Base-by-base conservation (phyloP, 352 stramenopile species). In the Pythium sukuiense region DNA sequence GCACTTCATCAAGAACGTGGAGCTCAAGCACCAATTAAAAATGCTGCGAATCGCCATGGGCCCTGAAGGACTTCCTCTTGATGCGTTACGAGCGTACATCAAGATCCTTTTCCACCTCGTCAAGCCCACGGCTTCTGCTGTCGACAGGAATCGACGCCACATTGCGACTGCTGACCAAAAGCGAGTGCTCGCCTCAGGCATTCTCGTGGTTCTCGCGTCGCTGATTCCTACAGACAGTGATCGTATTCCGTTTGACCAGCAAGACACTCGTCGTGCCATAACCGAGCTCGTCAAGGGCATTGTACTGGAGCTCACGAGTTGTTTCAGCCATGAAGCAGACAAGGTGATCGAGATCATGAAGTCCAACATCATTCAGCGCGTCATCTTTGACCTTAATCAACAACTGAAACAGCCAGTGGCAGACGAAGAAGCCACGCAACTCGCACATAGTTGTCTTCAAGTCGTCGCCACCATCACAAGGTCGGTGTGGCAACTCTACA, bases 1-100 rank as follows among this genome's bases (percentile, higher is more conserved):
- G 79, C 81, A 91, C 30, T 70, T 89, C 35, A 76, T 91, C 52
- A 91, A 91, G 65, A 81, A 84, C 35, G 61, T 92, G 2, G 83
- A 92, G 37, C 67, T 94, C 6, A 80, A 75, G 0, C 79, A 89
- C 54, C 83, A 92, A 39, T 87, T 92, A 49, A 85, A 83, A 43
- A 67, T 78, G 9, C 72, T 83, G 26, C 81, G 84, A 37, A 77
- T 87, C 16, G 79, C 72, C 20, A 55, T 90, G 3, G 78, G 80
- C 0, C 43, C 59, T 0, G 61, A 24, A 41, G 79, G 80, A 14
- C 59, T 91, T 3, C 77, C 83, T 2, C 49, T 68, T 8, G 69
- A 76, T n/a, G 83, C 76, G 3, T 70, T 81, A 1, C 61, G 76
- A 12, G 73, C 81, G 30, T 91, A 91, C 57, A 73, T 94, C 50